A percentile compares a stretch with the other conserved stretches of the same genome.
phyloP scores from a whole-genome alignment of 2,329 filamentous ascomycete genomes.

The Raffaelea deltoideospora region DNA sequence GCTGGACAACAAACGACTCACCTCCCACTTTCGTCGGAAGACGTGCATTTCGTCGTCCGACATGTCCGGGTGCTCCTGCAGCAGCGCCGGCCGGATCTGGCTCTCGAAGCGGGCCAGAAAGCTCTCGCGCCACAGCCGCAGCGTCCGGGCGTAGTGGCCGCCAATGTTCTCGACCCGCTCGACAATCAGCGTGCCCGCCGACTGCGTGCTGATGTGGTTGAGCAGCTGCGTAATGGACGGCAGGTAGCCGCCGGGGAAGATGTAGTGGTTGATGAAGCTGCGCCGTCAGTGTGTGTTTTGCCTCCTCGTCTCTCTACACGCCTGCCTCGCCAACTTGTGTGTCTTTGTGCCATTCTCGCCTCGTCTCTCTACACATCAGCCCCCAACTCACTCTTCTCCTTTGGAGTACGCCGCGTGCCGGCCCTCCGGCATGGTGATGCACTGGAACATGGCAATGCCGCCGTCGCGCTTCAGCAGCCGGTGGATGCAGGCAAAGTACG shows the following conservation, averaged over 20 bases:
- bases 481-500: conserved; percentile 52
- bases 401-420: conserved; percentile 51
- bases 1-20: too few species aligned
- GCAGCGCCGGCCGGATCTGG: conserved; percentile 43
- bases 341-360: too few species aligned
- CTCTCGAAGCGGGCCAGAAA: conserved; percentile 49
- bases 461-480: conserved; percentile 48
- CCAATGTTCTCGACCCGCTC: conserved; percentile 59
- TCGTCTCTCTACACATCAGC: too few species aligned
- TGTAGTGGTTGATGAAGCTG: conserved; percentile 60
- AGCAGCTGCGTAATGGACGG: conserved; percentile 41
- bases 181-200: conserved; percentile 45
- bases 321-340: too few species aligned
- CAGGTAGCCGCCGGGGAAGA: conserved; percentile 64
- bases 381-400: conserved; percentile 39
- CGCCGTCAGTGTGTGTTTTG: conserved; percentile 1
- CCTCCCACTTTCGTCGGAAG: conserved; percentile 58
- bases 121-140: conserved; percentile 52
- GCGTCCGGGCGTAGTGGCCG: conserved; percentile 55
- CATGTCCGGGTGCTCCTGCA: conserved; percentile 42
- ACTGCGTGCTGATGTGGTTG: conserved; percentile 43
- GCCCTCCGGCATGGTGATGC: conserved; percentile 61
- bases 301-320: too few species aligned
- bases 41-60: conserved; percentile 47
- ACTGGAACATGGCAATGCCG: conserved; percentile 57